Base-by-base conservation (phyloP, 2,329 filamentous ascomycete species). In the Aspergillus hiratsukae region DNA sequence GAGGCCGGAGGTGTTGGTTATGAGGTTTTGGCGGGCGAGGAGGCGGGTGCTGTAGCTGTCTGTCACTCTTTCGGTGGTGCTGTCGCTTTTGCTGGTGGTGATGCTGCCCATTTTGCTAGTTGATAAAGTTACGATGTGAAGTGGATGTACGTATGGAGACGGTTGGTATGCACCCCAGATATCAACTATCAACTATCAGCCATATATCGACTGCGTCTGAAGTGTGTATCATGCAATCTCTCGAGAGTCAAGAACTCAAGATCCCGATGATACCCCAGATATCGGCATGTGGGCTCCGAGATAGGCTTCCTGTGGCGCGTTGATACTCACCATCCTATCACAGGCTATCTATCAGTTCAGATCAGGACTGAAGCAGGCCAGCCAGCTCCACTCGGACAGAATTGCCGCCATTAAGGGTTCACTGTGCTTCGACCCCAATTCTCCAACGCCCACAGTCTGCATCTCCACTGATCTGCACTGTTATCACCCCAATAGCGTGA, bases 1-100 rank as follows among this genome's bases (percentile, higher is more conserved):
- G 1, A 84, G 71, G 11, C 83, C 82, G 0, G 82, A 77, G 1
- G 83, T 87, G 35, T 69, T 70, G 48, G 71, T 75, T 40, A 79
- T 66, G 17, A 62, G 61, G 60, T 75, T 75, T 48, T 66, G 64
- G 57, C 76, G 79, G 63, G 75, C 76, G 43, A 72, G 78, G 31
- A 78, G 74, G 55, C 76, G 80, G 62, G 76, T 74, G 31, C 75
- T 67, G 23, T 67, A 65, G 8, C 75, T 73, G 4, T 23, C 8
- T 28, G 28, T 4, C 11, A 17, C 14, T 17, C 4, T 35, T 14
- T 14, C n/a, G n/a, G n/a, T n/a, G n/a, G n/a, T 11, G 29, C 0
- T 6, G 29, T 35, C 4, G 31, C 4, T 35, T 75, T 21, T n/a
- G 14, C 35, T 17, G 31, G 14, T 37, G 31, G 31, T 8, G 14